Evolutionary conservation across 2,329 filamentous ascomycete genomes (phyloP), one percentile per base, ranked within the genome.

Genomic region (Microsporum ferrugineum): DNA sequence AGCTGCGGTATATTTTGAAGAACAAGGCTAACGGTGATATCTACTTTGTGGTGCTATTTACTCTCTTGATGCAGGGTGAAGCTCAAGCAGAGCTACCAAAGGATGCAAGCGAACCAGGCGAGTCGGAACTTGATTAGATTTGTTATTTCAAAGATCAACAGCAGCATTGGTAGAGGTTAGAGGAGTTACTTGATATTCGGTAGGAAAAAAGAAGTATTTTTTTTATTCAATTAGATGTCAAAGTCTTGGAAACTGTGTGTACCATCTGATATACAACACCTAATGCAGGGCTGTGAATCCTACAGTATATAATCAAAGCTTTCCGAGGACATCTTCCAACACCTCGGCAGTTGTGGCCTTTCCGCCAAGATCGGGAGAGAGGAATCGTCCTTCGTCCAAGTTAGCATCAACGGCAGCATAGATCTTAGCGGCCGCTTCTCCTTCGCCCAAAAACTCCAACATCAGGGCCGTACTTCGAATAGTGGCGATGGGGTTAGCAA

Each of bases 401-500:
- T 94, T 95, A 49, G 80, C 91, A 76, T 99, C 94, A 29, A 97
- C 91, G 27, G 94, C 94, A 63, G 85, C 82, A 75, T 97, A 96
- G 69, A 99, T 95, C 78, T 81, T 86, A 34, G 88, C 90, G 38
- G 94, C 94, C 23, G 94, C 94, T 65, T 83, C 80, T 76, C 91
- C 87, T 79, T 95, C 86, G 65, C 90, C 85, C 66, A 97, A 79
- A 77, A 97, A 99, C 80, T 97, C 92, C 66, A 99, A 81, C 94
- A 99, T 97, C 64, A 96, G 81, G 38, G 88, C 94, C 14, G 91
- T 88, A 75, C 88, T 94, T 71, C 94, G 82, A 66, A 99, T 82
- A 7, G 94, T 97, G 39, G 94, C 94, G 71, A 99, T 95, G 29
- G 94, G 94, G 78, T 99, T 99, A 67, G 94, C 91, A 71, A 99